Conservation (phyloP, 805 yeast species). For the Zygotorulaspora chibaensis region DNA sequence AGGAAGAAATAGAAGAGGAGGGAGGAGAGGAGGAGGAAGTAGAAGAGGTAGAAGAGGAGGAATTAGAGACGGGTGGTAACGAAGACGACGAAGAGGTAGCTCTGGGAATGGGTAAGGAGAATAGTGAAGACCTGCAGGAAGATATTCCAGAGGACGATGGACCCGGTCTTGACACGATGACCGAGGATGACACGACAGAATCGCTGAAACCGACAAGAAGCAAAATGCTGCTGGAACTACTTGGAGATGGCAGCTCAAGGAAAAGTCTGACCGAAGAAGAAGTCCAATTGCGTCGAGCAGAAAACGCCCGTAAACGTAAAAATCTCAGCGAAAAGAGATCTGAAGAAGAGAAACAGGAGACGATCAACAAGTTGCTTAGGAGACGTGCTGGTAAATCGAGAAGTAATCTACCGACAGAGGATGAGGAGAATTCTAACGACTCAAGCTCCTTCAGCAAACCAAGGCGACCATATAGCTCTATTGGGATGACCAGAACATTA, state of each 20-base stretch:
- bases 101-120: slow-evolving; percentile 10
- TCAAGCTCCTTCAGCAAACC: slow-evolving; percentile 23
- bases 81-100: slow-evolving; percentile 18
- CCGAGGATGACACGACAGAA: slow-evolving; percentile 18
- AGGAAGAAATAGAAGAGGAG: slow-evolving; percentile 20
- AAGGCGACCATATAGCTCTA: slow-evolving; percentile 29
- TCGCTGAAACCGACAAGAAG: slow-evolving; percentile 22
- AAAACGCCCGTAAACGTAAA: slow-evolving; percentile 81
- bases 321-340: slow-evolving; percentile 75
- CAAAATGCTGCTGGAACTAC: slow-evolving; percentile 20
- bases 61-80: slow-evolving; percentile 7
- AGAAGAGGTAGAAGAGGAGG: slow-evolving; percentile 15
- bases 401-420: slow-evolving; percentile 26
- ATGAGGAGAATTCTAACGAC: slow-evolving; percentile 15
- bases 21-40: slow-evolving; percentile 21
- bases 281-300: slow-evolving; percentile 73
- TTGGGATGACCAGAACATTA: slow-evolving; percentile 27
- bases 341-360: slow-evolving; percentile 91
- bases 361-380: slow-evolving; percentile 78
- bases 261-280: slow-evolving; percentile 79
- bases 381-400: slow-evolving; percentile 75
- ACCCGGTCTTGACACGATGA: slow-evolving; percentile 2
- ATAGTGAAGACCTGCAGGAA: slow-evolving; percentile 8
- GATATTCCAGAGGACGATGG: slow-evolving; percentile 1
- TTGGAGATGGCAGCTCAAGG: slow-evolving; percentile 27